A percentile compares a stretch with the other conserved stretches of the same genome.
phyloP scores from a whole-genome alignment of 2,329 filamentous ascomycete species.

The Metarhizium humberi region DNA sequence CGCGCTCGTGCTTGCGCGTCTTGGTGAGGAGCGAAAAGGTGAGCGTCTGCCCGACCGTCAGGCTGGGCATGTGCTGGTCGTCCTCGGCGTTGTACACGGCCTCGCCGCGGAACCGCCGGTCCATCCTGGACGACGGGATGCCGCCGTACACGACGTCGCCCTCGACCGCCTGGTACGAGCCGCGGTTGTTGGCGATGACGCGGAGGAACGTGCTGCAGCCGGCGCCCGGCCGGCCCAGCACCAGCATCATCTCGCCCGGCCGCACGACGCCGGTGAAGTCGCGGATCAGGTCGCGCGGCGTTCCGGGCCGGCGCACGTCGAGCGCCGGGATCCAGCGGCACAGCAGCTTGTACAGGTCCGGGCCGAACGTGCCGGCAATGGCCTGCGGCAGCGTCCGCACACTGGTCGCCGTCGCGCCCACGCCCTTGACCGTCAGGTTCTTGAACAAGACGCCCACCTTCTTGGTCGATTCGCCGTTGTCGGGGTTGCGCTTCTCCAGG shows the following conservation, averaged over 20 bases:
- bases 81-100: conserved; percentile 74
- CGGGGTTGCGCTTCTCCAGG: conserved; percentile 58
- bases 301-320: neutral
- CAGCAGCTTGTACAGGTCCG: conserved; percentile 62
- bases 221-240: conserved; percentile 60
- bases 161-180: conserved; percentile 52
- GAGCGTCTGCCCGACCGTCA: conserved; percentile 72
- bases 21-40: conserved; percentile 68
- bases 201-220: conserved; percentile 74
- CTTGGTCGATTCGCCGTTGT: conserved; percentile 51
- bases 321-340: conserved; percentile 24
- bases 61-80: conserved; percentile 62
- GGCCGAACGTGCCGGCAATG: conserved; percentile 69
- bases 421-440: conserved; percentile 64
- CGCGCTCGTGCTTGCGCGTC: conserved; percentile 56
- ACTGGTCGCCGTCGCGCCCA: conserved; percentile 56
- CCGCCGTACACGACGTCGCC: conserved; percentile 54
- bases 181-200: conserved; percentile 56
- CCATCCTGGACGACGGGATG: conserved; percentile 57
- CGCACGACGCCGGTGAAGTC: conserved; percentile 26
- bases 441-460: conserved; percentile 72
- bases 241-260: conserved; percentile 28
- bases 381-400: conserved; percentile 67
- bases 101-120: conserved; percentile 62
- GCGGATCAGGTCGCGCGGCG: conserved; percentile 4